Conservation (phyloP, 768 basidiomycete genomes). For the Candolleomyces aberdarensis region DNA sequence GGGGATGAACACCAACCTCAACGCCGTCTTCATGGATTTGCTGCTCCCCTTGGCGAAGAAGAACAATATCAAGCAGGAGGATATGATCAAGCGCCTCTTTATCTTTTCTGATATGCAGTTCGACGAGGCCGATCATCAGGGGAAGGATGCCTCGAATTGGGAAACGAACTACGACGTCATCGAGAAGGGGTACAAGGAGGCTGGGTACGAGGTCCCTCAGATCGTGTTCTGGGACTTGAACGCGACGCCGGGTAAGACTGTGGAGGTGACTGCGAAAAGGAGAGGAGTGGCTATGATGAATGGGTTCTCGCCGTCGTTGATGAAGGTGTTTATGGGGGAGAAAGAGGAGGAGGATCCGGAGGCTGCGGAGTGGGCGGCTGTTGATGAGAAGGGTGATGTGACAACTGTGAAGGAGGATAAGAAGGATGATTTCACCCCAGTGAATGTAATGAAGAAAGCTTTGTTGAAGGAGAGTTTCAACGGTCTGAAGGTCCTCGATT, state of each 20-base stretch:
- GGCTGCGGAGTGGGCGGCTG: conserved; percentile 33
- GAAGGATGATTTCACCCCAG: conserved; percentile 34
- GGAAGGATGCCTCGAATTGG: conserved; percentile 32
- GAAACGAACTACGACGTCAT: conserved; percentile 62
- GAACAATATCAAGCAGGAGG: conserved; percentile 55
- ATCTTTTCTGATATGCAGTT: conserved; percentile 84
- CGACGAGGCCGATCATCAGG: conserved; percentile 29
- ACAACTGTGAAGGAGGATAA: conserved; percentile 15
- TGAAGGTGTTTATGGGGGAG: conserved; percentile 69
- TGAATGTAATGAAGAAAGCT: conserved; percentile 45
- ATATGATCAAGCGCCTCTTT: conserved; percentile 76
- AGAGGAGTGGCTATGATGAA: conserved; percentile 67
- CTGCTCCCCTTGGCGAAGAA: conserved; percentile 58
- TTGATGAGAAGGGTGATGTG: conserved; percentile 26
- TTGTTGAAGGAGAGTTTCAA: conserved; percentile 49
- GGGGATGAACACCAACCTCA: conserved; percentile 61
- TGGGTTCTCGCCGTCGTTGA: conserved; percentile 64
- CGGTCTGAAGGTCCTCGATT: conserved; percentile 59
- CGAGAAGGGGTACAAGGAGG: conserved; percentile 48
- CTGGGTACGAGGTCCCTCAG: conserved; percentile 71
- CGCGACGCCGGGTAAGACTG: conserved; percentile 27
- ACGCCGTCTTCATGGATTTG: conserved; percentile 58
- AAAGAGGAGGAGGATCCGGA: conserved; percentile 24
- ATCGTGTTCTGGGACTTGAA: conserved; percentile 70
- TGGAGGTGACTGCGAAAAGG: conserved; percentile 48